Percentiles rank a stretch among this genome's conserved stretches.
Evolutionary conservation across 2,329 filamentous ascomycete genomes (phyloP).

Genomic region (Colletotrichum agaves): DNA sequence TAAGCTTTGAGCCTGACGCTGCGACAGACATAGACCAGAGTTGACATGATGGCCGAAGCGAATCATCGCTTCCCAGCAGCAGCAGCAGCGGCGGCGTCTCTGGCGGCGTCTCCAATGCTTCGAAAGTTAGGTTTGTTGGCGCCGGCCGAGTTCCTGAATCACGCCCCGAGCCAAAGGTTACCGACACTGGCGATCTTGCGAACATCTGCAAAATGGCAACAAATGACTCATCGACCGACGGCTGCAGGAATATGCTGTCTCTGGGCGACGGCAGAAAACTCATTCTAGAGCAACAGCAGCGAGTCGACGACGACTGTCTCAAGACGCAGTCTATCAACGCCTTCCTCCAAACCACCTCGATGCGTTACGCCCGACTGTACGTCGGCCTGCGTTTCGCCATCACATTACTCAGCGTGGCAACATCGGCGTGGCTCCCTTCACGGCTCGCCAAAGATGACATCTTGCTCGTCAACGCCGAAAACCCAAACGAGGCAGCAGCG

Average conservation of each 20-base stretch:
- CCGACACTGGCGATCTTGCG: neutral
- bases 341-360: neutral
- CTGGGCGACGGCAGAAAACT: neutral
- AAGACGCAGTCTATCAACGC: neutral
- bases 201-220: neutral
- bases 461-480: neutral
- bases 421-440: neutral
- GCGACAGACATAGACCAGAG: neutral
- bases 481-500: neutral
- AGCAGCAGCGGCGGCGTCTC: too few relatives aligned
- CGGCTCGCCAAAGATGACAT: conserved; percentile 1
- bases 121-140: neutral
- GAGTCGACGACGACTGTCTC: neutral
- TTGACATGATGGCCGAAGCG: neutral
- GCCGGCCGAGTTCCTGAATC: neutral
- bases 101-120: too few relatives aligned
- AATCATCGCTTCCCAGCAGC: neutral
- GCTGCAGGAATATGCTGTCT: neutral
- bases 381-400: conserved; percentile 7
- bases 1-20: neutral
- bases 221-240: neutral
- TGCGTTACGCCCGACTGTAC: neutral
- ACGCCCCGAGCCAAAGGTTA: neutral
- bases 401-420: conserved; percentile 16
- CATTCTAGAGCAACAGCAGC: neutral